A percentile compares a stretch with the other conserved stretches of the same genome.
These are phyloP conservation scores for Houttuynia cordata DNA, from an alignment of 164 flowering plant species.

Conservation along the genomic window DNA sequence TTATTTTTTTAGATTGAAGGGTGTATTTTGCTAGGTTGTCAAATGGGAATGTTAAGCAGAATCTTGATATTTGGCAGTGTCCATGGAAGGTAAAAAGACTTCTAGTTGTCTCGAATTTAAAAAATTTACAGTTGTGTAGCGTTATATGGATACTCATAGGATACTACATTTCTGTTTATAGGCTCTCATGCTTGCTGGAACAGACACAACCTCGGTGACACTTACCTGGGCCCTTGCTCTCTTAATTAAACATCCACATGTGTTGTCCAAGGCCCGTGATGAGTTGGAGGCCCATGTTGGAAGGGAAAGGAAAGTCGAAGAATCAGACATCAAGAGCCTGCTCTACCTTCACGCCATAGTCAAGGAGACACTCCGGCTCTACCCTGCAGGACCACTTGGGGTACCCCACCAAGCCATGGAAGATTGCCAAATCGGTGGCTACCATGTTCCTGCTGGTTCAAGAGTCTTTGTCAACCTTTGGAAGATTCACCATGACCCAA, in stretches of 20 bases:
- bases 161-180: neutral
- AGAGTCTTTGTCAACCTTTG: neutral
- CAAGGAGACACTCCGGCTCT: neutral
- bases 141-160: neutral
- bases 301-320: neutral
- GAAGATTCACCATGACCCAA: neutral
- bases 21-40: no score
- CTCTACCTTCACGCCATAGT: neutral
- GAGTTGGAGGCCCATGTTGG: neutral
- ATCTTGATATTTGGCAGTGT: no score
- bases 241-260: neutral
- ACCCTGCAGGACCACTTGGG: neutral
- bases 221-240: slow-evolving; percentile 3
- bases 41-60: no score
- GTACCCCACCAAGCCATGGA: neutral
- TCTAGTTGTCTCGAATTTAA: no score
- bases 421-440: neutral
- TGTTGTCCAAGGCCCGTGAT: neutral
- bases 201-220: neutral
- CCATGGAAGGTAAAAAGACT: no score
- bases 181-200: neutral
- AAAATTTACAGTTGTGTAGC: no score
- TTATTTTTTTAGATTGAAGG: no score
- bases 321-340: neutral
- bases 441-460: neutral